A percentile compares a stretch with the other conserved stretches of the same genome.
Evolutionary conservation across 352 stramenopile species (phyloP).

Genomic region (Globisporangium parvum): DNA sequence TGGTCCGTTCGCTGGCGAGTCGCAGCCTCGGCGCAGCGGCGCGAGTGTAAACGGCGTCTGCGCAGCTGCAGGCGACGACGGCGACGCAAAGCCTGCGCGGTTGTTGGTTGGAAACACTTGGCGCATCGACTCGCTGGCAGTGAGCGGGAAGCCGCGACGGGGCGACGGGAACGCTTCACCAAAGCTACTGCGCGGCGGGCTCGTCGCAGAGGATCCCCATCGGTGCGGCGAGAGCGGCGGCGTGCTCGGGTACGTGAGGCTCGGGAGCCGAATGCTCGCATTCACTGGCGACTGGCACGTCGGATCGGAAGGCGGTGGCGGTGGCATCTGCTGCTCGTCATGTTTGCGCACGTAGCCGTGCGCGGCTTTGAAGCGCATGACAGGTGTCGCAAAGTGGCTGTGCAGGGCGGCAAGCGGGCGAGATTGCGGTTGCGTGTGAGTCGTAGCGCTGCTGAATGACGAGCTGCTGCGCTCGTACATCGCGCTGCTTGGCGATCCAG

Average conservation of each 20-base stretch:
- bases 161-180: slow-evolving; percentile 17
- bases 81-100: slow-evolving; percentile 6
- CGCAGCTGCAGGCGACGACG: slow-evolving; percentile 6
- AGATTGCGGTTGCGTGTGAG: neutral
- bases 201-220: slow-evolving; percentile 20
- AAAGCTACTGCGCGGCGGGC: slow-evolving; percentile 12
- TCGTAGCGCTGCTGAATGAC: slow-evolving; percentile 1
- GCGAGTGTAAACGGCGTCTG: slow-evolving; percentile 21
- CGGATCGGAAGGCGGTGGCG: slow-evolving; percentile 4
- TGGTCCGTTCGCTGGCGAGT: slow-evolving; percentile 12
- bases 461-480: neutral
- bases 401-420: slow-evolving; percentile 18
- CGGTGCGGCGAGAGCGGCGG: slow-evolving; percentile 39
- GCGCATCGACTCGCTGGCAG: slow-evolving; percentile 13
- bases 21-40: slow-evolving; percentile 12
- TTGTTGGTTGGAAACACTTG: slow-evolving; percentile 21
- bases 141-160: slow-evolving; percentile 15
- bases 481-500: slow-evolving; percentile 1
- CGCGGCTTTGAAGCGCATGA: slow-evolving; percentile 59
- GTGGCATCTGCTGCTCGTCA: slow-evolving; percentile 7
- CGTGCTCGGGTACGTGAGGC: slow-evolving; percentile 20
- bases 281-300: slow-evolving; percentile 1
- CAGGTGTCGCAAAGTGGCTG: slow-evolving; percentile 37
- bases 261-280: slow-evolving; percentile 36
- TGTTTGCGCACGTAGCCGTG: slow-evolving; percentile 52